Base-by-base conservation (phyloP, 176 grass and related monocot species). In the Chrysopogon serrulatus region DNA sequence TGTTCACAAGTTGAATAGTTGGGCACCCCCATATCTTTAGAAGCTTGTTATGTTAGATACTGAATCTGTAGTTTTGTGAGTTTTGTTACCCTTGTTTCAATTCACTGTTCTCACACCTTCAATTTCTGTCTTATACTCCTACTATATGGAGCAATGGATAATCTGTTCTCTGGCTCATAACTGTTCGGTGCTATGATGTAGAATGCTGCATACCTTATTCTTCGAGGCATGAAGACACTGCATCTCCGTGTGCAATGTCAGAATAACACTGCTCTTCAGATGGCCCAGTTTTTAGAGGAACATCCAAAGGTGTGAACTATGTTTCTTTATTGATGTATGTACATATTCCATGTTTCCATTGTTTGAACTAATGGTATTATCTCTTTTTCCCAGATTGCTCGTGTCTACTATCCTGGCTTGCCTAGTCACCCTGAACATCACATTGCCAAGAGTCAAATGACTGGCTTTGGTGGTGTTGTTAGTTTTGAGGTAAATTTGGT, bases 281-380 rank as follows among this genome's bases (percentile, higher is more conserved):
- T 99, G 96, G 91, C 96, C 89, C 91, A 99, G 44, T 90, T 99
- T 99, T 96, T 99, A 87, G 93, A 99, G 93, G 91, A 90, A 68
- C 93, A 99, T 96, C 96, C 96, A 9, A 99, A 99, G 93, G 92
- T 92, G 44, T 63, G 62, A 56, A 43, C 8, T 48, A 8, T 75
- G 34, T 45, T 60, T 44, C 3, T 83, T 40, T 65, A 40, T 77
- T 72, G 2, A 2, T 45, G 39, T 63, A 53, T 56, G 51, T 10
- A 26, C 23, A 40, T 1, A 18, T 3, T 71, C 27, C 18, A 37
- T 48, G 44, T 74, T 60, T 66, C 57, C 14, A 40, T 48, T 73
- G 34, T 73, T 83, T 62, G 79, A 61, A 59, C 47, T 49, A 74
- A 74, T 68, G 27, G 18, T 73, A 10, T 56, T 16, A 17, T 75